Percentiles rank a stretch among this genome's conserved stretches.
Conservation (phyloP, 2,329 filamentous ascomycete species). For the Alternaria ventricosa region DNA sequence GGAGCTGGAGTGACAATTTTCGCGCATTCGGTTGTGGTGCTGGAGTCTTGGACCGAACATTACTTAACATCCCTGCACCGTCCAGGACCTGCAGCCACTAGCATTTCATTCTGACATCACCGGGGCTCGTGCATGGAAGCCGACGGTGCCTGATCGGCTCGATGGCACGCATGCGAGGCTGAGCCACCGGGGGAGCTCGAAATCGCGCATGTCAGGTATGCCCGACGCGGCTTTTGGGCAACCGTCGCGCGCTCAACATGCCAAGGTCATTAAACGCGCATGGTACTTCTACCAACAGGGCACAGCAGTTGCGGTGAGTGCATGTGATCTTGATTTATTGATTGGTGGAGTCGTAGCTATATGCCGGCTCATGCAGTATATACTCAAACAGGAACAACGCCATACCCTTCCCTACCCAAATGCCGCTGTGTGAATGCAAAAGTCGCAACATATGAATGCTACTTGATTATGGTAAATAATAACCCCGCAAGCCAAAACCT, state of each 20-base stretch:
- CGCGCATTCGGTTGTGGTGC: conserved; percentile 25
- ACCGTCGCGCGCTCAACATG: not conserved
- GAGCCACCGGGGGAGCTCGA: conserved; percentile 3
- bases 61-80: conserved; percentile 18
- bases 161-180: conserved; percentile 11
- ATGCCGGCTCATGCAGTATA: conserved; percentile 13
- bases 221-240: not conserved
- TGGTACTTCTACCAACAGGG: not conserved
- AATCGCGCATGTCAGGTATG: conserved; percentile 11
- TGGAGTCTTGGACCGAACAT: conserved; percentile 14
- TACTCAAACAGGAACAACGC: conserved; percentile 17
- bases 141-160: conserved; percentile 13
- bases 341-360: conserved; percentile 12
- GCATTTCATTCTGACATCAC: conserved; percentile 13
- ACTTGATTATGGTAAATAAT: not conserved
- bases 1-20: conserved; percentile 33
- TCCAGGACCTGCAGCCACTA: conserved; percentile 13
- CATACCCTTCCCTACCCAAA: conserved; percentile 10
- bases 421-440: conserved; percentile 16
- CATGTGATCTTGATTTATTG: conserved; percentile 10
- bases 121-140: conserved; percentile 1
- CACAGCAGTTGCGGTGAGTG: not conserved
- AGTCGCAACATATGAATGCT: conserved; percentile 2
- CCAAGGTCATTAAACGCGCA: not conserved
- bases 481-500: conserved; percentile 3